These are phyloP conservation scores for Colletotrichum sp. DNA, from an alignment of 2,329 filamentous ascomycete genomes.

Conservation along the genomic window DNA sequence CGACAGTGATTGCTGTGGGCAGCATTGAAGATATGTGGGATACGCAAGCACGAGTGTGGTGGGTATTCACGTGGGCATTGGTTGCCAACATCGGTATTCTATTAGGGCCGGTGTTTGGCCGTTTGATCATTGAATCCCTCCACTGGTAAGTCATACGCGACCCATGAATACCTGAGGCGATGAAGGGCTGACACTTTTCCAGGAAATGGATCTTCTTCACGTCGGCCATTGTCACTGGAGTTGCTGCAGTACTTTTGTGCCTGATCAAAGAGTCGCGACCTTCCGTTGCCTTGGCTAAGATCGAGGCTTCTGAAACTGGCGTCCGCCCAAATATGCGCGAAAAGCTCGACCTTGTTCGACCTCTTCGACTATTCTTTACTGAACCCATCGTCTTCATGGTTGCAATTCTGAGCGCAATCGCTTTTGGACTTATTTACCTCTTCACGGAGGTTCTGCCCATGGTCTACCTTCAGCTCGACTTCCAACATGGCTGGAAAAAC, in stretches of 20 bases:
- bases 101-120: neutral
- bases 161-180: fast-evolving
- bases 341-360: neutral
- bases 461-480: neutral
- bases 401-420: neutral
- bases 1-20: neutral
- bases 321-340: neutral
- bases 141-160: neutral
- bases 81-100: neutral
- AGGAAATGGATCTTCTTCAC: conserved; percentile 6
- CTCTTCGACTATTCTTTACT: neutral
- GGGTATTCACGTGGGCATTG: neutral
- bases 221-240: neutral
- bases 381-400: conserved; percentile 7
- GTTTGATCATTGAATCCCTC: neutral
- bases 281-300: neutral
- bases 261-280: conserved; percentile 5
- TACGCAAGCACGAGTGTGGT: neutral
- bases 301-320: neutral
- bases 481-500: neutral
- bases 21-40: conserved; percentile 15
- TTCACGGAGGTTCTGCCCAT: neutral
- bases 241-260: neutral
- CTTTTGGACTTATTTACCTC: conserved; percentile 1
- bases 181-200: neutral